These are phyloP conservation scores for Saitozyma podzolica DNA, from an alignment of 768 basidiomycete species.

Conservation along the genomic window DNA sequence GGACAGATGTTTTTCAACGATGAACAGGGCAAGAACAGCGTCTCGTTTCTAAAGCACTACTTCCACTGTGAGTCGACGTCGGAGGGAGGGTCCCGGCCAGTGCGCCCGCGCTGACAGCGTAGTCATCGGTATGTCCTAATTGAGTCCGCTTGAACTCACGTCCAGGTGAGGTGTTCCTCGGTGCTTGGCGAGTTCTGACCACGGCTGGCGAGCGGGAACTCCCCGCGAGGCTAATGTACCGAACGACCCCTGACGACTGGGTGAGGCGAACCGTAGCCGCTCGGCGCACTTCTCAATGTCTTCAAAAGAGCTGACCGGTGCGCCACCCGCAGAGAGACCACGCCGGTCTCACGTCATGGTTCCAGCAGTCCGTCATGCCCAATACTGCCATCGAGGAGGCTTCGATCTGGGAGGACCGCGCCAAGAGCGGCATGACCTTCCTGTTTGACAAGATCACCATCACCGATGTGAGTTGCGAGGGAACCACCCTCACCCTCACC, in stretches of 20 bases:
- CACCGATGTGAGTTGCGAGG: too few relatives aligned
- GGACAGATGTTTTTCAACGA: conserved; percentile 41
- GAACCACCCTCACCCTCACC: too few relatives aligned
- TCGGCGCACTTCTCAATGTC: neutral
- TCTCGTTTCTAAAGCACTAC: conserved; percentile 37
- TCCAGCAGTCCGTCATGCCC: conserved; percentile 36
- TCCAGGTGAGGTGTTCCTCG: conserved; percentile 37
- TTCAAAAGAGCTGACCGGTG: conserved; percentile 1
- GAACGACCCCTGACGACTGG: conserved; percentile 35
- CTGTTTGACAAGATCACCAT: conserved; percentile 31
- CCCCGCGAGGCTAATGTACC: conserved; percentile 34
- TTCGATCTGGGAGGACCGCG: conserved; percentile 29
- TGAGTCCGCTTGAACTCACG: too few relatives aligned
- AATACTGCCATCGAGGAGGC: conserved; percentile 32
- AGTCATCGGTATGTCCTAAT: too few relatives aligned
- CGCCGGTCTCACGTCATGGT: conserved; percentile 40
- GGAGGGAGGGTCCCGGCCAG: too few relatives aligned
- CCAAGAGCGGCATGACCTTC: conserved; percentile 20
- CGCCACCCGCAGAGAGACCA: conserved; percentile 12
- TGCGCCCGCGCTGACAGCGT: too few relatives aligned
- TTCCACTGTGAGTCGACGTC: conserved; percentile 33
- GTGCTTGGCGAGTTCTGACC: conserved; percentile 36
- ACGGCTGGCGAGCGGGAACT: conserved; percentile 28
- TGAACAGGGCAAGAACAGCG: conserved; percentile 13
- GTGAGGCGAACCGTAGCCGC: conserved; percentile 10